A percentile compares a stretch with the other conserved stretches of the same genome.
Evolutionary conservation across 495 filamentous ascomycete genomes (phyloP).

Genomic region (Bryoglossum gracile): DNA sequence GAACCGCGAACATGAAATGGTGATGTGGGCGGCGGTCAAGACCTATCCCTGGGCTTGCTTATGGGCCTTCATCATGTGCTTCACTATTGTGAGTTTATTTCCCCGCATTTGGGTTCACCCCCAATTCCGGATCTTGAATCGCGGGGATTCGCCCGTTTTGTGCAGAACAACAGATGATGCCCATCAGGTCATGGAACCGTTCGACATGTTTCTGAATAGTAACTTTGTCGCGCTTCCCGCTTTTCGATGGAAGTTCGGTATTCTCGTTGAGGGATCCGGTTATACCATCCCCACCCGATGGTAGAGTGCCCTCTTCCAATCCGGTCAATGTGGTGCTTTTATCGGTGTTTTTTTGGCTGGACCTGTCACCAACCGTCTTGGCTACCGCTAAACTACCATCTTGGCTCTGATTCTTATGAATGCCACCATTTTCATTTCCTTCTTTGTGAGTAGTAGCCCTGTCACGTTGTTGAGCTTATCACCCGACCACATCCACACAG

Average conservation of each 20-base stretch:
- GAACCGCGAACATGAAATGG: constrained; percentile 33
- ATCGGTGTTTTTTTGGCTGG: constrained; percentile 58
- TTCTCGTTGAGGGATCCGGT: constrained; percentile 41
- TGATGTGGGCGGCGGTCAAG: constrained; percentile 36
- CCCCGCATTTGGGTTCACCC: constrained; percentile 2
- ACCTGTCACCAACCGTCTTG: constrained; percentile 38
- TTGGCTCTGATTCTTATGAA: constrained; percentile 36
- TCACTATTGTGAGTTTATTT: constrained; percentile 38
- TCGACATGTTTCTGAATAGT: constrained; percentile 32
- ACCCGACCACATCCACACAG: neutral
- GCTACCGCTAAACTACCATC: constrained; percentile 39
- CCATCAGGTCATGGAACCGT: constrained; percentile 36
- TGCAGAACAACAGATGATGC: neutral
- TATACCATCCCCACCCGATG: constrained; percentile 60
- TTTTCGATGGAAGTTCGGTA: constrained; percentile 30
- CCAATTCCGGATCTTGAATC: too few relatives aligned
- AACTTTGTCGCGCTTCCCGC: constrained; percentile 30
- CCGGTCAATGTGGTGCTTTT: constrained; percentile 56
- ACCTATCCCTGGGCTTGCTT: constrained; percentile 38
- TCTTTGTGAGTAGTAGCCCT: constrained; percentile 28
- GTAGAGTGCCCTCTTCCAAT: constrained; percentile 70
- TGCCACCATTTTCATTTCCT: constrained; percentile 43
- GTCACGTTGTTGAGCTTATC: neutral
- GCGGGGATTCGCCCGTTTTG: neutral
- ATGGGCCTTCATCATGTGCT: constrained; percentile 46